A percentile compares a stretch with the other conserved stretches of the same genome.
Conservation (phyloP, 495 filamentous ascomycete genomes). For the Neurospora sp. region DNA sequence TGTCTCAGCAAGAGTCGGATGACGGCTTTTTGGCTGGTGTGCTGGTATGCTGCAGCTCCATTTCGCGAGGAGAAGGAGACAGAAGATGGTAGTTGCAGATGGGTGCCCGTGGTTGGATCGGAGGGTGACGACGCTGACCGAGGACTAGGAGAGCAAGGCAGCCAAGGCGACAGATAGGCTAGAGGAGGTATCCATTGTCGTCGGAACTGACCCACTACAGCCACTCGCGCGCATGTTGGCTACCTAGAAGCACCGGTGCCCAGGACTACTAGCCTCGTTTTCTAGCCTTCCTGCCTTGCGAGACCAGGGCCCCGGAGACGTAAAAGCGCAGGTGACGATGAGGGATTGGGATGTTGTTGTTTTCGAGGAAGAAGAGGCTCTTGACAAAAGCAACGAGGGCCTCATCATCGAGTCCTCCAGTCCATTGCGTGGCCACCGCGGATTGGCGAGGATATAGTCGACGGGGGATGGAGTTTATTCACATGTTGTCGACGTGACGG, state of each 20-base stretch:
- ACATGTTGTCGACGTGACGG: neutral
- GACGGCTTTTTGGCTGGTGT: neutral
- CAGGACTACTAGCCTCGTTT: neutral
- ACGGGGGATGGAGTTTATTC: neutral
- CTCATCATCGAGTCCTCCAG: constrained; percentile 3
- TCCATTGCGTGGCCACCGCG: constrained; percentile 7
- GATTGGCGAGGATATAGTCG: constrained; percentile 6
- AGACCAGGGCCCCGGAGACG: neutral
- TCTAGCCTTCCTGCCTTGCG: neutral
- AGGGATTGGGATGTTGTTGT: neutral
- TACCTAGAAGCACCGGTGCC: neutral
- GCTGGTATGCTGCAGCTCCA: neutral
- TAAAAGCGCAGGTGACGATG: neutral
- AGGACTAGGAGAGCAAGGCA: neutral
- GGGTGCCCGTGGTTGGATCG: neutral
- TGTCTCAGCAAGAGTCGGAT: neutral
- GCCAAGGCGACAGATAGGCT: neutral
- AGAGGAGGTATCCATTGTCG: neutral
- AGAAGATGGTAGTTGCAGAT: neutral
- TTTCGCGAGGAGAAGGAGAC: neutral
- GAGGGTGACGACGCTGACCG: neutral
- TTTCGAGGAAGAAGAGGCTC: neutral
- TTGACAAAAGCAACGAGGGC: neutral
- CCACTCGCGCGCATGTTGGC: neutral
- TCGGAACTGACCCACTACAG: neutral